These are phyloP conservation scores for Paramecium primaurelia DNA, from an alignment of 73 alveolate genomes.

Conservation along the genomic window DNA sequence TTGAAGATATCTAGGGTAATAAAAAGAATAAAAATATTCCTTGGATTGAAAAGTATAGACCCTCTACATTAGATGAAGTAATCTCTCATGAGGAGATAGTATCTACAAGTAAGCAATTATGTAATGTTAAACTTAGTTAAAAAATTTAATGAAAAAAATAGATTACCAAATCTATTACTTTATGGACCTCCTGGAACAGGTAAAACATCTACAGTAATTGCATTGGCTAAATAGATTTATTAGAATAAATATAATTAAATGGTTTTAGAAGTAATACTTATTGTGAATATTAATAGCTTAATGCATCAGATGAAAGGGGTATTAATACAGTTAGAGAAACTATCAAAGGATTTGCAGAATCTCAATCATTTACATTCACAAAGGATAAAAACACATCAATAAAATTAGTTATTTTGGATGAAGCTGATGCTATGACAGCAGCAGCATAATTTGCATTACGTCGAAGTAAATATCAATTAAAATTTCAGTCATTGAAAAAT, in stretches of 20 bases:
- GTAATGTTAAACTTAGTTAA: constrained; percentile 21
- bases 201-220: constrained; percentile 95
- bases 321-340: constrained; percentile 98
- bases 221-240: constrained; percentile 74
- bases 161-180: constrained; percentile 89
- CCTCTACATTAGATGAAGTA: constrained; percentile 86
- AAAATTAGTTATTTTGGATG: constrained; percentile 94
- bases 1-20: constrained; percentile 52
- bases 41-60: constrained; percentile 79
- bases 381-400: constrained; percentile 83
- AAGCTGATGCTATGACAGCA: constrained; percentile 99
- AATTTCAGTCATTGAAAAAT: constrained; percentile 95
- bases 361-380: not conserved
- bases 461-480: constrained; percentile 68
- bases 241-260: constrained; percentile 68
- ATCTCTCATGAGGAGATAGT: constrained; percentile 92
- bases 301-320: constrained; percentile 99
- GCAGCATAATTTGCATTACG: constrained; percentile 99
- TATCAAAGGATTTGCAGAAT: constrained; percentile 91
- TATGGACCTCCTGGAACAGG: constrained; percentile 97
- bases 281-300: constrained; percentile 91
- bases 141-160: constrained; percentile 40
- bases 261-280: constrained; percentile 86
- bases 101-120: constrained; percentile 68
- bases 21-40: not conserved